A percentile compares a stretch with the other conserved stretches of the same genome.
Conservation (phyloP, 257 asterid genomes). For the Scutellaria galericulata region DNA sequence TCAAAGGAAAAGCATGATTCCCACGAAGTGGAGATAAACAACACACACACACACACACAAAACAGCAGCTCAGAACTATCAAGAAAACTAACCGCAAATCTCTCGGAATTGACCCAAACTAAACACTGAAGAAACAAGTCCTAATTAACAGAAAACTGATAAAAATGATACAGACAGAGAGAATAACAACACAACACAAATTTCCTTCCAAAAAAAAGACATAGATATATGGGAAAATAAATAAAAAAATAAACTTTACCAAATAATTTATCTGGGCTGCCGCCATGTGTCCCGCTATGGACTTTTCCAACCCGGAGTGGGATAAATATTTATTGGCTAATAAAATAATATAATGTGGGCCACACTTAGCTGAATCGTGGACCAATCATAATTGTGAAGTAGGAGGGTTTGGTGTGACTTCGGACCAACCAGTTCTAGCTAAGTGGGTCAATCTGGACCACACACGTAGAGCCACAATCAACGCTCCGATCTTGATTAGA, state of each 20-base stretch:
- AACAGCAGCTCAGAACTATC: not conserved
- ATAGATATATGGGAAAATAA: not conserved
- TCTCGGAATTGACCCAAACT: slow-evolving; percentile 36
- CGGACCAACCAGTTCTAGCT: slow-evolving; percentile 17
- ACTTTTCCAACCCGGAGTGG: slow-evolving; percentile 29
- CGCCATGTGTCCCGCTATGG: slow-evolving; percentile 35
- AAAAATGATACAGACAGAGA: slow-evolving; percentile 22
- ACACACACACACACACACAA: not conserved
- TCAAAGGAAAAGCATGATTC: slow-evolving; percentile 34
- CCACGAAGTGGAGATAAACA: slow-evolving; percentile 8
- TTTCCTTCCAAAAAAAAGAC: slow-evolving; percentile 33
- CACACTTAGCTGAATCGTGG: slow-evolving; percentile 50
- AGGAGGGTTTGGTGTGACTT: slow-evolving; percentile 39
- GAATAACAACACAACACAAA: slow-evolving; percentile 15
- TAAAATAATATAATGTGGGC: slow-evolving; percentile 45
- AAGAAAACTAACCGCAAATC: slow-evolving; percentile 32
- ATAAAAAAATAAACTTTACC: not conserved
- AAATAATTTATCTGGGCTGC: slow-evolving; percentile 15
- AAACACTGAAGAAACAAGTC: slow-evolving; percentile 28
- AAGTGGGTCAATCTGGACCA: slow-evolving; percentile 29
- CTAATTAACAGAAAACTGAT: slow-evolving; percentile 32
- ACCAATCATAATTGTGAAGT: slow-evolving; percentile 33
- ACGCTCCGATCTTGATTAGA: slow-evolving; percentile 14
- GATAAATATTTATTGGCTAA: slow-evolving; percentile 12
- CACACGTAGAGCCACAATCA: not conserved